phyloP scores from a whole-genome alignment of 1,284 basidiomycete species.

The Heterobasidion parviporum region DNA sequence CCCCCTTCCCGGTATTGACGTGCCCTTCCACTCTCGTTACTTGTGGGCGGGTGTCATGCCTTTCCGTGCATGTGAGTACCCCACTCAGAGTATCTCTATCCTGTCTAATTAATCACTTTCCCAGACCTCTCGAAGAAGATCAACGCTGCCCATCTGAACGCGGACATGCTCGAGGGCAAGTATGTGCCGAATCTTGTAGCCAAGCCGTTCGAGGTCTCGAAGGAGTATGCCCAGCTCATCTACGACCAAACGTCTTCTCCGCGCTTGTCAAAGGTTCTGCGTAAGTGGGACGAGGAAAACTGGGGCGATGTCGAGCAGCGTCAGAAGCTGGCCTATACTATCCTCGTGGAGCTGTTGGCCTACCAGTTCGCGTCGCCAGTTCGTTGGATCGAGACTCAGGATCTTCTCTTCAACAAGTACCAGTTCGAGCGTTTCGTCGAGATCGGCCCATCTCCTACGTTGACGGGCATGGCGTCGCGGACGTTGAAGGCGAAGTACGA shows the following conservation, averaged over 20 bases:
- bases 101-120: constrained; percentile 13
- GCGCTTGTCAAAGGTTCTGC: constrained; percentile 87
- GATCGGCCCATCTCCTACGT: constrained; percentile 91
- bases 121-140: constrained; percentile 97
- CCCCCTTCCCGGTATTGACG: constrained; percentile 94
- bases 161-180: constrained; percentile 86
- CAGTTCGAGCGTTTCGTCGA: constrained; percentile 93
- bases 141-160: constrained; percentile 83
- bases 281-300: constrained; percentile 87
- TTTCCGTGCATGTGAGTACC: constrained; percentile 78
- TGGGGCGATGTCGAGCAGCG: constrained; percentile 82
- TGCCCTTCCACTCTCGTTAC: constrained; percentile 98
- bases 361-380: constrained; percentile 97
- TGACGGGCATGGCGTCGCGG: constrained; percentile 93
- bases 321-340: constrained; percentile 90
- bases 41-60: constrained; percentile 98
- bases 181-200: constrained; percentile 98
- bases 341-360: constrained; percentile 92
- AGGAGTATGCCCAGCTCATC: constrained; percentile 89
- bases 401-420: constrained; percentile 86
- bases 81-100: not conserved
- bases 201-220: constrained; percentile 86
- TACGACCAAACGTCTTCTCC: constrained; percentile 93
- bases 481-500: constrained; percentile 98
- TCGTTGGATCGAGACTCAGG: constrained; percentile 98